Evolutionary conservation across 2,329 filamentous ascomycete species (phyloP).

Genomic region (Pseudogymnoascus sp.): DNA sequence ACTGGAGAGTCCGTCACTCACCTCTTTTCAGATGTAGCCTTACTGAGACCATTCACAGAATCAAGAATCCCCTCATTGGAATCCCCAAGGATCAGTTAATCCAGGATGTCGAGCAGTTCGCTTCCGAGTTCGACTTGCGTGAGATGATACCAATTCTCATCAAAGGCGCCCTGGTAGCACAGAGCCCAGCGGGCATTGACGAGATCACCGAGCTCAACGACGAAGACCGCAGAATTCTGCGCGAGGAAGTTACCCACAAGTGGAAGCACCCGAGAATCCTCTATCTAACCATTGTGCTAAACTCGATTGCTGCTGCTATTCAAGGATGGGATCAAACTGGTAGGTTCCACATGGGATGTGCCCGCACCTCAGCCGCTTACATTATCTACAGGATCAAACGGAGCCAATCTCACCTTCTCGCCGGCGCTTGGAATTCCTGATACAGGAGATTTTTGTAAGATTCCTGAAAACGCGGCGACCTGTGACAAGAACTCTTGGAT

Average conservation of each 20-base stretch:
- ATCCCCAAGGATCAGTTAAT: constrained; percentile 44
- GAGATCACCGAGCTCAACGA: constrained; percentile 24
- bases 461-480: constrained; percentile 7
- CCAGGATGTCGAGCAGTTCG: constrained; percentile 51
- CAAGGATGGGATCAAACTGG: constrained; percentile 35
- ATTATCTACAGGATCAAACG: constrained; percentile 40
- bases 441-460: constrained; percentile 13
- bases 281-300: constrained; percentile 59
- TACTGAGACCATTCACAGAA: constrained; percentile 29
- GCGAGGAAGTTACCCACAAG: constrained; percentile 54
- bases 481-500: constrained; percentile 36
- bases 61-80: constrained; percentile 49
- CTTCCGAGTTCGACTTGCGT: constrained; percentile 47
- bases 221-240: constrained; percentile 30
- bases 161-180: constrained; percentile 35
- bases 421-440: constrained; percentile 30
- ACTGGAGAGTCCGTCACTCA: constrained; percentile 21
- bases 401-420: constrained; percentile 35
- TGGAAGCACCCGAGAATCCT: constrained; percentile 57
- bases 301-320: constrained; percentile 60
- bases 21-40: neutral
- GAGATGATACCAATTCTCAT: constrained; percentile 23
- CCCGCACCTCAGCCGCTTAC: constrained; percentile 44
- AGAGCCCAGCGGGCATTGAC: constrained; percentile 22
- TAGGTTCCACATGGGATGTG: constrained; percentile 35